These are phyloP conservation scores for Saksenaea oblongispora DNA, from an alignment of 371 early-diverging fungal genomes.

Conservation along the genomic window DNA sequence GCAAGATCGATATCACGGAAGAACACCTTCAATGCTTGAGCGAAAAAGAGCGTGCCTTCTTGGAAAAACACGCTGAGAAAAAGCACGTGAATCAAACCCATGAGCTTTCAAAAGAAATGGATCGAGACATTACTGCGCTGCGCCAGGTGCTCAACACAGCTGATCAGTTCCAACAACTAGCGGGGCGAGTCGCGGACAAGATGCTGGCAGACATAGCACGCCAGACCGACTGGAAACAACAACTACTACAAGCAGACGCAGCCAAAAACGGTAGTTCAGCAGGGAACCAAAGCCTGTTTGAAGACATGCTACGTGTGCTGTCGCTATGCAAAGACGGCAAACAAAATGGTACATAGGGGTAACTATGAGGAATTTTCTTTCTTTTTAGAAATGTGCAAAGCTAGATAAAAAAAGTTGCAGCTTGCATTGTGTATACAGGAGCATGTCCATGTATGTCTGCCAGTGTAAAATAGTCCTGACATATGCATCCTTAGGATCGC, in stretches of 20 bases:
- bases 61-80: background rate
- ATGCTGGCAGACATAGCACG: background rate
- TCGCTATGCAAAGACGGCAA: background rate
- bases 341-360: too few relatives aligned
- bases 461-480: too few relatives aligned
- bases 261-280: background rate
- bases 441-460: too few relatives aligned
- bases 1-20: background rate
- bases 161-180: background rate
- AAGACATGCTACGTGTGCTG: background rate
- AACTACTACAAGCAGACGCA: background rate
- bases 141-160: background rate
- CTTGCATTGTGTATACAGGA: too few relatives aligned
- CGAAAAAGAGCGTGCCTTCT: background rate
- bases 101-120: background rate
- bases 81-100: background rate
- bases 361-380: too few relatives aligned
- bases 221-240: background rate
- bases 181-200: background rate
- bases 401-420: too few relatives aligned
- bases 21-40: background rate
- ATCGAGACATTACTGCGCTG: background rate
- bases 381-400: too few relatives aligned
- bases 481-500: too few relatives aligned
- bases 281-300: background rate